Evolutionary conservation across 176 grass and related monocot genomes (phyloP).

Genomic region (Carex cristatella): DNA sequence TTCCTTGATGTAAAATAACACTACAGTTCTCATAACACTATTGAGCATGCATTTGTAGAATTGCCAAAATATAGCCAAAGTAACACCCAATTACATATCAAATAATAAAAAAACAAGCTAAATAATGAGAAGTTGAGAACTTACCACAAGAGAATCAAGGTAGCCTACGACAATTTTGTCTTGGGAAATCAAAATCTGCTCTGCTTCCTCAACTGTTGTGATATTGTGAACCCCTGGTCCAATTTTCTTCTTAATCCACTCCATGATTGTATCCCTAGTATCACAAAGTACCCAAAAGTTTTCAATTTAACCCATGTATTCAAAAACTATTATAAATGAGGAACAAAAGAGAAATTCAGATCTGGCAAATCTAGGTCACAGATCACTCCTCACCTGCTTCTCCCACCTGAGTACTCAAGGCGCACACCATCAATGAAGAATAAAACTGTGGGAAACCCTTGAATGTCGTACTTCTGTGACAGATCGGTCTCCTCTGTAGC

Average conservation of each 20-base stretch:
- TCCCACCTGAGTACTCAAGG: slow-evolving; percentile 50
- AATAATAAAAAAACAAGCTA: not conserved
- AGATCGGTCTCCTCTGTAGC: slow-evolving; percentile 81
- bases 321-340: not conserved
- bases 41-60: not conserved
- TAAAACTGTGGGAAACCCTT: slow-evolving; percentile 81
- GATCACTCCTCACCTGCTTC: slow-evolving; percentile 36
- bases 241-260: slow-evolving; percentile 94
- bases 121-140: slow-evolving; percentile 18
- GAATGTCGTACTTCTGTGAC: slow-evolving; percentile 58
- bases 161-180: slow-evolving; percentile 54
- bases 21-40: not conserved
- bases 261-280: slow-evolving; percentile 62
- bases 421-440: slow-evolving; percentile 89
- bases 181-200: slow-evolving; percentile 55
- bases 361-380: not conserved
- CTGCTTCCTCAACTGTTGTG: slow-evolving; percentile 50
- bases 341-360: not conserved
- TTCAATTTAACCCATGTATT: not conserved
- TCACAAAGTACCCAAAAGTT: not conserved
- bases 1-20: not conserved
- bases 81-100: not conserved
- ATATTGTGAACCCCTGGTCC: slow-evolving; percentile 69
- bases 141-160: slow-evolving; percentile 66
- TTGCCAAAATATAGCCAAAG: not conserved